Evolutionary conservation across 148 eudicot species (phyloP), one percentile per base, ranked within the genome.

Genomic region (Spergularia bocconei): DNA sequence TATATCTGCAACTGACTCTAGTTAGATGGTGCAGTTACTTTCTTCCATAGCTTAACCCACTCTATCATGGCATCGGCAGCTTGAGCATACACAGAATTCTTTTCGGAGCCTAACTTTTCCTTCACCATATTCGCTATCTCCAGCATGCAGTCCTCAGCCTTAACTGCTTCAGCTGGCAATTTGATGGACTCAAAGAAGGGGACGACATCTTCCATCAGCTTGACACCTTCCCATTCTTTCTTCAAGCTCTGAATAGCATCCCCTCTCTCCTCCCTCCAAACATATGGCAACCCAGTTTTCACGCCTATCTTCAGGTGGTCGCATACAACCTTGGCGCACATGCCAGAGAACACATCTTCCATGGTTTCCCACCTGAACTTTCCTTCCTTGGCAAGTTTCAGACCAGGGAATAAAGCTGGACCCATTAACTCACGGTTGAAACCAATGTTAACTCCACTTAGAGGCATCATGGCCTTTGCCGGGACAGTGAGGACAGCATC

Each of bases 171-270:
- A 14, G 75, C 36, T 14, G 94, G 85, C 83, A 92, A 79, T 70
- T 65, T 88, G 71, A 92, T 4, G 20, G 90, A 77, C 74, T 95
- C 91, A 21, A 92, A 88, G 74, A 91, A 95, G 5, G 96, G 97
- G 16, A 92, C 86, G 1, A 90, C 90, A 23, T 92, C 93, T 82
- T 92, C 97, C 97, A 90, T 91, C 65, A 92, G 86, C 89, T 89
- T 95, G 52, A 92, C 85, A 47, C 97, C 98, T 83, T 87, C 87
- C 99, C 97, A 90, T 69, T 90, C 97, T 82, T 92, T 95, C 88
- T 90, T 90, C 94, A 92, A 82, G 79, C 92, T 88, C 79, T 87
- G 87, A 11, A 92, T 63, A 21, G 92, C 87, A 72, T 88, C 85
- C 2, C 97, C 99, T 76, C 96, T 85, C 69, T 95, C 99, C 20